Base-by-base conservation (phyloP, 1,284 basidiomycete species). In the Xerocomus cyaneibrunnescens region DNA sequence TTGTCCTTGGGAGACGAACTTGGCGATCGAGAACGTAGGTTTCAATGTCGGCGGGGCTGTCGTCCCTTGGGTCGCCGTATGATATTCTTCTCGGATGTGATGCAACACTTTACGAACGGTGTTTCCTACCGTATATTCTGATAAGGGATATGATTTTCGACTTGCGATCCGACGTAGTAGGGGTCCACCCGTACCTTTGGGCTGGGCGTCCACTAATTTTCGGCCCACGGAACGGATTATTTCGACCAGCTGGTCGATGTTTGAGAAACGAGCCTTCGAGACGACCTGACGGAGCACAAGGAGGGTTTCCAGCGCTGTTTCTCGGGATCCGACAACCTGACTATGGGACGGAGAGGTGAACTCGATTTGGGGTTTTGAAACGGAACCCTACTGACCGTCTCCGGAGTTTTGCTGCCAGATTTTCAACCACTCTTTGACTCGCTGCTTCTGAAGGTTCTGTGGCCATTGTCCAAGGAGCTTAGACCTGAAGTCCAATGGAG, bases 81-180 rank as follows among this genome's bases (percentile, higher is more conserved):
- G 78, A 68, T 94, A 94, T 66, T 99, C 96, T 72, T 99, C 96
- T 44, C 93, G 82, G 55, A 98, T 87, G 63, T 97, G 88, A 65
- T 94, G 92, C 30, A 97, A 76, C 34, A 98, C 85, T 61, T 94
- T 89, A 31, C 94, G 83, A 40, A 96, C 88, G 28, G 94, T 96
- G 68, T 98, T 98, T 13, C 93, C 94, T 36, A 97, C 89, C 38
- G 93, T 89, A 63, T 95, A 89, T 68, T 99, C 96, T 94, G 62
- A 48, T 31, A 39, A 44, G 36, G 52, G 35, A 9, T 28, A 52
- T 40, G 21, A 52, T 21, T n/a, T 17, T 46, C 30, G 52, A 45
- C 28, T 31, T n/a, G 17, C 16, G 40, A 45, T 41, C 44, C 40
- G 36, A 37, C n/a, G 19, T 19, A 19, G 27, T n/a, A 48, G 13